Evolutionary conservation across 768 basidiomycete species (phyloP).

Genomic region (Agaricus blazei): DNA sequence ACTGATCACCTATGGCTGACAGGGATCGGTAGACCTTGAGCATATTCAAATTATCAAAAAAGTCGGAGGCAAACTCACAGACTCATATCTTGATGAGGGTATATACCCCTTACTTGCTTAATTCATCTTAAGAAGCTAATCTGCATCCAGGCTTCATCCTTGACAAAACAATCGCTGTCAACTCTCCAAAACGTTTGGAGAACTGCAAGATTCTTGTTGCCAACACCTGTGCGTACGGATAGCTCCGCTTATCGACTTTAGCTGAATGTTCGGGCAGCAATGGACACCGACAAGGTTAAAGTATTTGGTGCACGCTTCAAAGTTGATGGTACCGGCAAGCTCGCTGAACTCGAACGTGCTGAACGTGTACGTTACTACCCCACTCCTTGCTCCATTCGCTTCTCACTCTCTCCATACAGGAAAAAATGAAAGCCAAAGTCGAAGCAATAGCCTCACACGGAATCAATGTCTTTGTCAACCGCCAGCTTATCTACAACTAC

Average conservation of each 20-base stretch:
- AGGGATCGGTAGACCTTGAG: constrained; percentile 95
- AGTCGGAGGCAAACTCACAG: constrained; percentile 96
- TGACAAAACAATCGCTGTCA: constrained; percentile 91
- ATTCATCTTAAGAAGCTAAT: background rate
- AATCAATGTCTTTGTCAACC: constrained; percentile 96
- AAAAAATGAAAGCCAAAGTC: constrained; percentile 99
- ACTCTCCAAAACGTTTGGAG: constrained; percentile 92
- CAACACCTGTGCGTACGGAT: constrained; percentile 77
- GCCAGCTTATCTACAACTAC: constrained; percentile 99
- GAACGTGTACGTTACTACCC: constrained; percentile 56
- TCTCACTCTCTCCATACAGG: constrained; percentile 40
- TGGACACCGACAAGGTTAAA: constrained; percentile 99
- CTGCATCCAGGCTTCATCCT: constrained; percentile 80
- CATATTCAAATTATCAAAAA: constrained; percentile 99
- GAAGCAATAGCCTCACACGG: constrained; percentile 91
- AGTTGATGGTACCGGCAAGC: constrained; percentile 93
- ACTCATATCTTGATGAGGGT: constrained; percentile 98
- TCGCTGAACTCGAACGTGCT: constrained; percentile 96
- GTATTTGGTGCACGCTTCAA: constrained; percentile 96
- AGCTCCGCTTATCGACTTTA: background rate
- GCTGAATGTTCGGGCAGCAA: constrained; percentile 47
- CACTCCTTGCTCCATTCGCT: background rate
- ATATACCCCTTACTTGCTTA: constrained; percentile 9
- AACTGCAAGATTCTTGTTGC: constrained; percentile 96
- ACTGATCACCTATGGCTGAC: background rate